Base-by-base conservation (phyloP, 1,284 basidiomycete species). In the Phylloboletellus chloephorus region DNA sequence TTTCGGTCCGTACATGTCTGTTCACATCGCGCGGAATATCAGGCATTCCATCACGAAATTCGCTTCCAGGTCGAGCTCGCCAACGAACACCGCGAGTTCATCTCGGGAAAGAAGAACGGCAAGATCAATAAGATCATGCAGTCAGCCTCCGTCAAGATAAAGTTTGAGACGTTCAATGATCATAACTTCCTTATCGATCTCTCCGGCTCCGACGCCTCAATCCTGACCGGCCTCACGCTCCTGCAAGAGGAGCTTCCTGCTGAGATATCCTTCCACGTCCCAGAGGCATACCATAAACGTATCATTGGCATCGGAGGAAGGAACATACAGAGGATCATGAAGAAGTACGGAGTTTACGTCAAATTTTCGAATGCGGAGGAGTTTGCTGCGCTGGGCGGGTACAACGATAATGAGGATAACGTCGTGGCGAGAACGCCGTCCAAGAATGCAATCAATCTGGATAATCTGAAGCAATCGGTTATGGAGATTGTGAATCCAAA, bases 111-210 rank as follows among this genome's bases (percentile, higher is more conserved):
- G 73, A 96, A 96, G 74, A 96, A 96, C 54, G 93, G 93, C 47
- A 97, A 97, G 69, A 91, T 96, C 63, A 96, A 96, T 73, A 96
- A 96, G 69, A 94, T 96, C 61, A 96, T 95, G 90, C 92, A 95
- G 67, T 86, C 83, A 6, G 87, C 90, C 24, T 89, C 88, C 56
- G 93, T 95, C 56, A 95, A 96, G 66, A 97, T 98, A 75, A 97
- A 97, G 68, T 98, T 98, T 56, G 95, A 98, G 72, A 96, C 94
- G 3, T 93, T 97, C 71, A 94, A 97, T 65, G 94, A 98, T 63
- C 88, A 96, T 71, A 98, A 98, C 66, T 98, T 98, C 71, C 76
- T 98, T 54, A 98, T 98, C 63, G 93, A 97, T 64, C 83, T 93
- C 52, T 78, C 88, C 13, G 88, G 89, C 17, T 85, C 79, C 51